Evolutionary conservation across 2,329 filamentous ascomycete genomes (phyloP).

Genomic region (Penicillium digitatum): DNA sequence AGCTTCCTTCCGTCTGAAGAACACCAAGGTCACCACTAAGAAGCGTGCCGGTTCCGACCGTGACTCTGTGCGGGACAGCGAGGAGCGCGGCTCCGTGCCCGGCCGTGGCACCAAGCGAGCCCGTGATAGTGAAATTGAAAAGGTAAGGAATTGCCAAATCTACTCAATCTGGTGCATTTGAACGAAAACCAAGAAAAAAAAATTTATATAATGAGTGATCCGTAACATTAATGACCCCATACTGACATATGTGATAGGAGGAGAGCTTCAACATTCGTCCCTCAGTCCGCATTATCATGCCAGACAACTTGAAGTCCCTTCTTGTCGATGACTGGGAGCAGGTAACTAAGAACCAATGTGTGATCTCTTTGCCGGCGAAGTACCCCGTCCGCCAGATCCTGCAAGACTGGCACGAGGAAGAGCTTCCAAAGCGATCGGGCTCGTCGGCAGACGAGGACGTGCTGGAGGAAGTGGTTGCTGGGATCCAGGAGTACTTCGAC

Average conservation of each 20-base stretch:
- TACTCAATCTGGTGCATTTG: background rate
- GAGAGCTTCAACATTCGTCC: conserved; percentile 80
- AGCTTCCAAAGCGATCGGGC: conserved; percentile 62
- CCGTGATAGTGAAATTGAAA: conserved; percentile 48
- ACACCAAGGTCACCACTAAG: conserved; percentile 35
- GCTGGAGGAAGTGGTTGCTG: conserved; percentile 80
- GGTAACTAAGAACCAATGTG: conserved; percentile 88
- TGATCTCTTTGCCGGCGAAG: conserved; percentile 76
- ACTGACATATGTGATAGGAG: conserved; percentile 57
- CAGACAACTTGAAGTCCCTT: conserved; percentile 84
- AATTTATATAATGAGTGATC: background rate
- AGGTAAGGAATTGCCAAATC: conserved; percentile 30
- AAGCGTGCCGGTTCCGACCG: conserved; percentile 42
- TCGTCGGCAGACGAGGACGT: conserved; percentile 67
- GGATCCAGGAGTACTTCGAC: conserved; percentile 91
- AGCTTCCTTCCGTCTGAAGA: conserved; percentile 33
- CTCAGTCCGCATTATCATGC: conserved; percentile 78
- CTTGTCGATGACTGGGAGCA: conserved; percentile 99
- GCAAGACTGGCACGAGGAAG: conserved; percentile 71
- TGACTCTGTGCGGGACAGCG: conserved; percentile 44
- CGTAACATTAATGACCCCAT: background rate
- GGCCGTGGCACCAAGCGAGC: conserved; percentile 44
- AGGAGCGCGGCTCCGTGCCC: conserved; percentile 45
- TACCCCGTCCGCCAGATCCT: conserved; percentile 74
- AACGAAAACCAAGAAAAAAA: background rate